Conservation (phyloP, 1,284 basidiomycete genomes). For the Pyrrhoderma noxium region DNA sequence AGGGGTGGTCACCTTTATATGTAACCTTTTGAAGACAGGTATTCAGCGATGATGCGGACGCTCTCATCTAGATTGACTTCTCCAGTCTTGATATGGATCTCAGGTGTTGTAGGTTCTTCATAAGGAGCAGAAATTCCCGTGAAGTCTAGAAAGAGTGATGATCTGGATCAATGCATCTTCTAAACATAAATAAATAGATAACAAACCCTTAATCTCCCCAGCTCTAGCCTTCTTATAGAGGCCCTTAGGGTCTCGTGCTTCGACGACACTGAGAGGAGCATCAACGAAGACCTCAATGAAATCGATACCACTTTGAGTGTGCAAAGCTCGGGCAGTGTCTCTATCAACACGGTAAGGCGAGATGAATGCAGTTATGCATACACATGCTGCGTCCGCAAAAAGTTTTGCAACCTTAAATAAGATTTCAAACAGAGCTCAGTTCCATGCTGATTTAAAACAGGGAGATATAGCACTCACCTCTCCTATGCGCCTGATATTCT, state of each 20-base stretch:
- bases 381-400: constrained; percentile 82
- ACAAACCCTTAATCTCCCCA: constrained; percentile 89
- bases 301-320: constrained; percentile 59
- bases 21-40: constrained; percentile 62
- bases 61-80: constrained; percentile 74
- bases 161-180: constrained; percentile 5
- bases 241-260: constrained; percentile 94
- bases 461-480: constrained; percentile 53
- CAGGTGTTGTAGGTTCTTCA: constrained; percentile 80
- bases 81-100: constrained; percentile 91
- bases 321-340: constrained; percentile 76
- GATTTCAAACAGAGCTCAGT: constrained; percentile 3
- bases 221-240: constrained; percentile 95
- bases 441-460: neutral
- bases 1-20: constrained; percentile 26
- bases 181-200: neutral
- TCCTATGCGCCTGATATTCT: constrained; percentile 97
- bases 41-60: constrained; percentile 77
- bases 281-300: constrained; percentile 97
- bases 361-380: constrained; percentile 95
- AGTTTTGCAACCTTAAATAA: constrained; percentile 78
- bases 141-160: constrained; percentile 58
- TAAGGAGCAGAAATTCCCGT: constrained; percentile 98
- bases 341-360: constrained; percentile 94
- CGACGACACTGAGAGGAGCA: constrained; percentile 84